Evolutionary conservation across 495 filamentous ascomycete genomes (phyloP), one percentile per base, ranked within the genome.

Genomic region (Tuber melanosporum): DNA sequence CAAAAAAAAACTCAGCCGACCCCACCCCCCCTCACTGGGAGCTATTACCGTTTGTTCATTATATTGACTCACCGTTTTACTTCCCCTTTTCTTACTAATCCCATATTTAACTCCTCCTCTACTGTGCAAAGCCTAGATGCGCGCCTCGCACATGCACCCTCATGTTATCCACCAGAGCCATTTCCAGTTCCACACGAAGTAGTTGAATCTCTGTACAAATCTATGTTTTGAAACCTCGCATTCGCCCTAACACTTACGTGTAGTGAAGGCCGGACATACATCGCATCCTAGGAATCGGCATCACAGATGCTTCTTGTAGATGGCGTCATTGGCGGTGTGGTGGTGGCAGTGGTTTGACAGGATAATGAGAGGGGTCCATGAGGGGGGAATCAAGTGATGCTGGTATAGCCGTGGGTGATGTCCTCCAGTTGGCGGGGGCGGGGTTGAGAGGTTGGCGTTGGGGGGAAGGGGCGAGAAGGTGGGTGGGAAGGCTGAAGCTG

Each of bases 281-380:
- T 32, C 32, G 1, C 26, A 26, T 8, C 0, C 69, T 2, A 26
- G 0, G 39, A 41, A 49, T 3, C 32, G 41, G 17, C 80, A 83
- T 0, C 15, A 6, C 20, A 80, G 82, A 0, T 80, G 49, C 45
- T 80, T 82, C 36, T 78, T 78, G 39, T 78, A 77, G n/a, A 82
- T 78, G 0, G 52, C 22, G n/a, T 57, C 52, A 3, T 26, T 8
- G 1, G 52, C 22, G 22, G 26, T 26, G 22, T n/a, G 49, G 49
- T 52, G 22, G 49, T n/a, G 20, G 22, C 10, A 14, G 8, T 52
- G 3, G 7, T 14, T 44, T 44, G 44, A 14, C 14, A 3, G 1
- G 44, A 14, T 0, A 15, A 46, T 46, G 44, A 14, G 14, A 3
- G 44, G 44, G 32, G 32, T 32, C 32, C 1, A 32, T 15, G 12